These are phyloP conservation scores for Parastagonospora nodorum DNA, from an alignment of 2,329 filamentous ascomycete genomes.

Conservation along the genomic window DNA sequence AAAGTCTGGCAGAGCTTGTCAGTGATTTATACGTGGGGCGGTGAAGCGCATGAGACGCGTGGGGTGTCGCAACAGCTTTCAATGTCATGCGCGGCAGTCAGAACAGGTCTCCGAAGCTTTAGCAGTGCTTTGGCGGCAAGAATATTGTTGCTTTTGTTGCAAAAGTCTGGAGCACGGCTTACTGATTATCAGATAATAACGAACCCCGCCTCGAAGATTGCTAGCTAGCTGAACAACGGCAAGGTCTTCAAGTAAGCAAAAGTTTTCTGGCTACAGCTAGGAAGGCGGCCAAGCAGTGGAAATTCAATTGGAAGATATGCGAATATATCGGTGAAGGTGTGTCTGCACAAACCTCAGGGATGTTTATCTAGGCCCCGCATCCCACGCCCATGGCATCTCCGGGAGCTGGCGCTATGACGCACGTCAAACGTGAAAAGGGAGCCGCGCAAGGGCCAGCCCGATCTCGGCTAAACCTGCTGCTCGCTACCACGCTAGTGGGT, in stretches of 20 bases:
- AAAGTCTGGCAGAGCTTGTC: not conserved
- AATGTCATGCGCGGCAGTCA: conserved; percentile 12
- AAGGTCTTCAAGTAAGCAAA: conserved; percentile 10
- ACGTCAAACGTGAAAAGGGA: not conserved
- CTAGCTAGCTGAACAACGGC: conserved; percentile 11
- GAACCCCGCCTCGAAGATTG: conserved; percentile 11
- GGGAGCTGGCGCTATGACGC: conserved; percentile 1
- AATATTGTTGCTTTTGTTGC: conserved; percentile 22
- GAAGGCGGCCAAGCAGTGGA: not conserved
- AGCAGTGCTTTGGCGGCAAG: conserved; percentile 16
- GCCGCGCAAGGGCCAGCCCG: conserved; percentile 1
- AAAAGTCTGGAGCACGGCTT: conserved; percentile 12
- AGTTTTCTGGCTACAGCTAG: not conserved
- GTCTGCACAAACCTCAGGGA: not conserved
- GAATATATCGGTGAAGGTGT: not conserved
- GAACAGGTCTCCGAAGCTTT: conserved; percentile 4
- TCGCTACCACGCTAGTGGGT: not conserved
- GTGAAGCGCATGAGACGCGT: conserved; percentile 4
- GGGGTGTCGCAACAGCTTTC: conserved; percentile 5
- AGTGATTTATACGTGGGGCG: conserved; percentile 1
- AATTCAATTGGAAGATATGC: conserved; percentile 5
- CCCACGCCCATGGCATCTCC: conserved; percentile 14
- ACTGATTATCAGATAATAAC: conserved; percentile 20
- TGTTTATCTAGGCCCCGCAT: conserved; percentile 15
- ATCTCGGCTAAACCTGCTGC: conserved; percentile 2